Evolutionary conservation across 1,284 basidiomycete species (phyloP), one percentile per base, ranked within the genome.

Genomic region (Ceratobasidium papillatum): DNA sequence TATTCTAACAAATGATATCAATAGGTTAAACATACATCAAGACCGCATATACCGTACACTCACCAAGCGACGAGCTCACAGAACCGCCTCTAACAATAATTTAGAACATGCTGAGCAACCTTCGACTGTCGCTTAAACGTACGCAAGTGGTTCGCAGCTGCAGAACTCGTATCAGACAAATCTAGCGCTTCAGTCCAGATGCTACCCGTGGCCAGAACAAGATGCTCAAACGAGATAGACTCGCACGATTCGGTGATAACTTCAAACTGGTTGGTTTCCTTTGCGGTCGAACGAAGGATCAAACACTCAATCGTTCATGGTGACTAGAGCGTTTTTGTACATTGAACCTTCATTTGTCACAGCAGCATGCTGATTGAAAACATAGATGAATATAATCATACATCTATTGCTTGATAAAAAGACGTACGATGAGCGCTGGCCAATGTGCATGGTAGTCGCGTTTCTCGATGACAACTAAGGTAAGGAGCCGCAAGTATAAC

Each of bases 51-150:
- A 66, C 12, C 8, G 17, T 22, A 22, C 3, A 78, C 84, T 76
- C 75, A 90, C 90, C 90, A 64, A 87, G 80, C 9, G n/a, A n/a
- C n/a, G n/a, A n/a, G n/a, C 88, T 89, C 27, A 91, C 86, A 3
- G 90, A 83, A 36, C 91, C 90, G 49, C 88, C 90, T 41, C 90
- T 90, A 8, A 84, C 87, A 43, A 91, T 80, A n/a, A n/a, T n/a
- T n/a, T 5, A 88, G 84, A 73, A 90, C 83, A 77, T 86, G 83
- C 36, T 83, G 81, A 0, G 89, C 87, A 1, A 81, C 80, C 49
- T 83, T 81, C 75, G 89, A 86, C 66, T 84, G 85, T 51, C 79
- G 77, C 49, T 87, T 82, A 85, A 86, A 88, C 0, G 80, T 75
- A 7, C 77, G 77, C 49, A 90, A 77, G 62, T 84, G 82, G 17